Evolutionary conservation across 176 grass and related monocot species (phyloP).

Genomic region (Triticum aestivum): IWGSC_CS_RefSeq_v2.1 NC_057806.1:48443301-48443800

Average conservation of each 20-base stretch:
- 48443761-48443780: conserved; percentile 33
- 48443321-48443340: neutral
- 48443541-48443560: neutral
- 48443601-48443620: neutral
- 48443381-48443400: conserved; percentile 6
- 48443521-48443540: neutral
- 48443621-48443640: neutral
- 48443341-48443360: neutral
- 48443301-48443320: neutral
- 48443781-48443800: conserved; percentile 79
- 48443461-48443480: conserved; percentile 11
- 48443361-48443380: neutral
- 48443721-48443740: conserved; percentile 10
- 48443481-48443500: conserved; percentile 16
- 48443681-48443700: neutral
- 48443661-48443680: neutral
- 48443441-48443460: neutral
- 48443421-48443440: conserved; percentile 8
- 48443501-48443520: conserved; percentile 5
- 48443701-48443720: conserved; percentile 20
- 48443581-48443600: neutral
- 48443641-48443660: neutral
- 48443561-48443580: neutral
- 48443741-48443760: conserved; percentile 23
- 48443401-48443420: neutral